Evolutionary conservation across 148 eudicot genomes (phyloP).

Genomic region (Talinum fruticosum): DNA sequence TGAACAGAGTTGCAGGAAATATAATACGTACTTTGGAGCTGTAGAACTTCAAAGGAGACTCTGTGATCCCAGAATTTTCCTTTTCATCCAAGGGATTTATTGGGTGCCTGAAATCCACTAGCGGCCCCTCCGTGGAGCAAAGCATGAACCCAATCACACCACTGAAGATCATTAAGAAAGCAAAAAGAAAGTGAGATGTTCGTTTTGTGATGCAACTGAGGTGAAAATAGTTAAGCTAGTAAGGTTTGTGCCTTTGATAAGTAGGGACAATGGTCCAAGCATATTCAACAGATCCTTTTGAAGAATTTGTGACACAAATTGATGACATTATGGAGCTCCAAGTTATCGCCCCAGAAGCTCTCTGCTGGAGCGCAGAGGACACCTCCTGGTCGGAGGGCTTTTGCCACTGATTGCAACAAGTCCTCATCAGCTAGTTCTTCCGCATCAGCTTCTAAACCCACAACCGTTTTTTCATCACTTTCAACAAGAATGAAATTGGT

Average conservation of each 20-base stretch:
- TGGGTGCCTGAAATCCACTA: slow-evolving; percentile 35
- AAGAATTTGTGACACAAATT: slow-evolving; percentile 22
- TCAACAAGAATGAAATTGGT: not conserved
- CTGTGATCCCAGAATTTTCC: slow-evolving; percentile 17
- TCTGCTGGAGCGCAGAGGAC: slow-evolving; percentile 34
- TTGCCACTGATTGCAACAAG: slow-evolving; percentile 27
- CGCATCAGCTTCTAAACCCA: slow-evolving; percentile 22
- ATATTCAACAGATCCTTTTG: slow-evolving; percentile 39
- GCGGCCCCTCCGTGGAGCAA: slow-evolving; percentile 41
- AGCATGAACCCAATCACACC: slow-evolving; percentile 45
- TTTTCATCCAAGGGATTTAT: slow-evolving; percentile 33
- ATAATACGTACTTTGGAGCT: slow-evolving; percentile 29
- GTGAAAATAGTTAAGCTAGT: not conserved
- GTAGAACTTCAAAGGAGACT: slow-evolving; percentile 34
- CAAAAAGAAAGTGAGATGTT: not conserved
- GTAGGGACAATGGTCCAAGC: slow-evolving; percentile 41
- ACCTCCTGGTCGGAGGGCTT: slow-evolving; percentile 40
- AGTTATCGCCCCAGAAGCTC: slow-evolving; percentile 30
- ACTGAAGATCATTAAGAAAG: slow-evolving; percentile 13
- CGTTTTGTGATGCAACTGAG: not conserved
- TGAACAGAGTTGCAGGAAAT: not conserved
- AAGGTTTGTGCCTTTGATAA: slow-evolving; percentile 24
- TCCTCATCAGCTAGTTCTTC: slow-evolving; percentile 22
- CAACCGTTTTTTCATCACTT: not conserved
- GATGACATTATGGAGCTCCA: slow-evolving; percentile 8